Evolutionary conservation across 805 yeast species (phyloP).

Genomic region (Starmerella lactis-condensi): DNA sequence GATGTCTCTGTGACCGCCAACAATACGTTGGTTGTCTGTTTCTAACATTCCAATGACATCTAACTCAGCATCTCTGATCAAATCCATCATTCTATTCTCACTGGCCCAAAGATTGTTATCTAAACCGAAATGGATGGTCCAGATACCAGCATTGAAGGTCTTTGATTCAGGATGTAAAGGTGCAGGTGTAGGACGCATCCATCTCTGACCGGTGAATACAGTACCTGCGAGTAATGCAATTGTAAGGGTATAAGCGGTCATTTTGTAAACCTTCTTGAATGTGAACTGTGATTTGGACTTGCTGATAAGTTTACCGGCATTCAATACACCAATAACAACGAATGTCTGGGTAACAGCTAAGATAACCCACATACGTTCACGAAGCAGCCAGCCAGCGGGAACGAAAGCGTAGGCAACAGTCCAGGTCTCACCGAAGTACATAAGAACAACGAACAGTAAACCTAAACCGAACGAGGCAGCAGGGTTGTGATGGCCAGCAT

Average conservation of each 20-base stretch:
- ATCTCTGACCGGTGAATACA: conserved; percentile 36
- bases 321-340: conserved; percentile 36
- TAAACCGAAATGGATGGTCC: conserved; percentile 95
- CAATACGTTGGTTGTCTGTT: conserved; percentile 80
- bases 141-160: conserved; percentile 81
- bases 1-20: conserved; percentile 88
- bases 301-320: conserved; percentile 9
- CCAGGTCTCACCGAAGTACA: conserved; percentile 80
- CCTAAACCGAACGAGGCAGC: conserved; percentile 29
- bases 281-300: background rate
- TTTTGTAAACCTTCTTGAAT: conserved; percentile 12
- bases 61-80: conserved; percentile 67
- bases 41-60: conserved; percentile 85
- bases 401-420: conserved; percentile 96
- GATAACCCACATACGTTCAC: conserved; percentile 76
- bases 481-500: conserved; percentile 37
- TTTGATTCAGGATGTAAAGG: conserved; percentile 53
- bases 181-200: conserved; percentile 35
- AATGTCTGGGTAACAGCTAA: conserved; percentile 36
- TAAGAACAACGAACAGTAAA: conserved; percentile 30
- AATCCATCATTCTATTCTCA: conserved; percentile 72
- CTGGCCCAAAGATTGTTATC: conserved; percentile 98
- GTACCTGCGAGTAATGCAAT: conserved; percentile 23
- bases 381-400: conserved; percentile 72
- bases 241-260: conserved; percentile 26